Evolutionary conservation across 768 basidiomycete species (phyloP), one percentile per base, ranked within the genome.

Genomic region (Mycena crocata): DNA sequence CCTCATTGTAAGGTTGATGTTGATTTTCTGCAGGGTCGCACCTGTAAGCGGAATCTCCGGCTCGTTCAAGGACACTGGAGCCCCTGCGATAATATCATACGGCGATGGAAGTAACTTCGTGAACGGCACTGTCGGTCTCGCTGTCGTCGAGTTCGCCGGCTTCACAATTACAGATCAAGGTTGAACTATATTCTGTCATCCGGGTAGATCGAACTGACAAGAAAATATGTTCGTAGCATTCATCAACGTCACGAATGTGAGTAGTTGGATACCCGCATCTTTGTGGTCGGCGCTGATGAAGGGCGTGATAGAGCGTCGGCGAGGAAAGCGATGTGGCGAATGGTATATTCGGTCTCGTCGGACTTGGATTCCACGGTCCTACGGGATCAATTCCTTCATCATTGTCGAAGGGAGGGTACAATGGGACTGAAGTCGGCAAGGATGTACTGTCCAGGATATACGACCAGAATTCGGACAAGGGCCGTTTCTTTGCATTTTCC

Each of bases 401-500:
- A 7, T 49, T 69, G 31, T 57, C 68, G 9, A 23, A 6, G 0
- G 50, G 19, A 17, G 67, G 68, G 26, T 45, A 46, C 35, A 66
- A 69, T 23, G 68, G 68, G 26, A 69, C 64, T 26, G 51, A 65
- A 3, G 64, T 69, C 19, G 68, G 68, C 15, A 66, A 69, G 31
- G 12, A 85, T 0, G 75, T 83, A 30, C 75, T 86, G 49, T 70
- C 74, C 15, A 85, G 82, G 69, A 72, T 85, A 34, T 84, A 82
- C 60, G 69, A 68, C 0, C 78, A 81, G 62, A 71, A 80, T 55
- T 71, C 80, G 0, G 58, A 68, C 13, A 64, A 74, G 0, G 79
- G 83, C 6, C 81, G 79, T 32, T 78, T 84, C n/a, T 72, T 86
- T 65, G 80, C 80, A 7, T 67, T 86, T 32, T 78, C 83, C 19